Conservation (phyloP, 2,329 filamentous ascomycete genomes). For the Sarocladium kiliense region DNA sequence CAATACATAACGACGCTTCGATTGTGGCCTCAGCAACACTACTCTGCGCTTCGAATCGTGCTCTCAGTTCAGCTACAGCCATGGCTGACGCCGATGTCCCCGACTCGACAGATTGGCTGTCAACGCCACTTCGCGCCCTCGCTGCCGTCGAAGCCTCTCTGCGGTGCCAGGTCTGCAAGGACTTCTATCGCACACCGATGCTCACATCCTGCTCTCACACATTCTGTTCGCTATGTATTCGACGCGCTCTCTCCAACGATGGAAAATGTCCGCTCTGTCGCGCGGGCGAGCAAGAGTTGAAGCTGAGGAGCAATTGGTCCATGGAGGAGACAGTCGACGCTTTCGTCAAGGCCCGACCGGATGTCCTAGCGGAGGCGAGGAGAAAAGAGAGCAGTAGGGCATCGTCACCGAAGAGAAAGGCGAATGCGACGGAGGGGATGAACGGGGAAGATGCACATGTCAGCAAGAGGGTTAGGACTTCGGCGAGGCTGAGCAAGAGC, state of each 20-base stretch:
- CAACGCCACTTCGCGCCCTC: constrained; percentile 62
- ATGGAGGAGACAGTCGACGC: constrained; percentile 79
- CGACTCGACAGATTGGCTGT: constrained; percentile 82
- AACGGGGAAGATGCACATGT: constrained; percentile 24
- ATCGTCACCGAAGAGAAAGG: constrained; percentile 48
- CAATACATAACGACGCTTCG: too few species aligned
- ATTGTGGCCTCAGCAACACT: too few species aligned
- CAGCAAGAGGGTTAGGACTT: constrained; percentile 48
- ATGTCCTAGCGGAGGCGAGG: constrained; percentile 60
- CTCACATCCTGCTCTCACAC: constrained; percentile 93
- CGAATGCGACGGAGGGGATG: constrained; percentile 25
- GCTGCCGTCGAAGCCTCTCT: constrained; percentile 75
- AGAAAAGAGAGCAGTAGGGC: constrained; percentile 14
- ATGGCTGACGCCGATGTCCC: constrained; percentile 43
- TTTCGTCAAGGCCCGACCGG: constrained; percentile 62
- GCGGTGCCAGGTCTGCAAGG: constrained; percentile 96
- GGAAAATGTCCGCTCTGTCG: constrained; percentile 87
- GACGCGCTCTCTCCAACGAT: constrained; percentile 74
- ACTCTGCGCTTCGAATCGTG: too few species aligned
- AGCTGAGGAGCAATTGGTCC: constrained; percentile 77
- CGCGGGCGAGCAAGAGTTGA: constrained; percentile 72
- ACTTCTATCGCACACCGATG: constrained; percentile 93
- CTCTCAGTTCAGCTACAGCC: neutral
- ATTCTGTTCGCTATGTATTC: constrained; percentile 94
- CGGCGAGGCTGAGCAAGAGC: constrained; percentile 41